Percentiles rank a stretch among this genome's conserved stretches.
phyloP scores from a whole-genome alignment of 176 grass and related monocot genomes.

The Oryza meyeriana region DNA sequence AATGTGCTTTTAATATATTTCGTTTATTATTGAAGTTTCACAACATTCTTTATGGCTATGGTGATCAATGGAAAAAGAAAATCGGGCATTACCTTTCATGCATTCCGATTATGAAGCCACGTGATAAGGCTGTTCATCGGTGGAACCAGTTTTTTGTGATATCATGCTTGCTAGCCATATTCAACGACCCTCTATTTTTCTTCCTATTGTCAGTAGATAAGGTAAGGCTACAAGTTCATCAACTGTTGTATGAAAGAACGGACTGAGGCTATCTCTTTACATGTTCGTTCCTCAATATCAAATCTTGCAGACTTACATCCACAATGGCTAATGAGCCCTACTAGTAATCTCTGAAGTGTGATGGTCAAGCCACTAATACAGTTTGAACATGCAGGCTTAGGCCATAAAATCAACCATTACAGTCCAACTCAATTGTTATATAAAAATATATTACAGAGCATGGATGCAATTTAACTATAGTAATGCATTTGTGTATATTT shows the following conservation, averaged over 20 bases:
- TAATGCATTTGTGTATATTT: not conserved
- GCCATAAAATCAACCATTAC: not conserved
- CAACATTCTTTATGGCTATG: conserved; percentile 48
- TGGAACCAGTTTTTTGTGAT: conserved; percentile 90
- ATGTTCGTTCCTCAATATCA: conserved; percentile 4
- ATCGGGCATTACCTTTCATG: conserved; percentile 31
- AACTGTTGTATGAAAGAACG: not conserved
- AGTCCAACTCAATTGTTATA: not conserved
- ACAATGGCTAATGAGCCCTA: not conserved
- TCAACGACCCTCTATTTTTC: conserved; percentile 84
- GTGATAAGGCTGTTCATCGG: conserved; percentile 65
- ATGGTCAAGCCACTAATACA: not conserved
- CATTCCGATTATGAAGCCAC: conserved; percentile 80
- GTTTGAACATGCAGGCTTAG: not conserved
- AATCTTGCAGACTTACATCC: not conserved
- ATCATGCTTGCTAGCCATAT: conserved; percentile 86
- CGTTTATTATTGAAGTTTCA: conserved; percentile 43
- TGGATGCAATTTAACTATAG: not conserved
- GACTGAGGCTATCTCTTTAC: not conserved
- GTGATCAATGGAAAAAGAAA: conserved; percentile 65
- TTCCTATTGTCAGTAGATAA: conserved; percentile 59
- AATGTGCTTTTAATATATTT: not conserved
- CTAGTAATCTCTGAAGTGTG: not conserved
- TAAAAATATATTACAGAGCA: not conserved
- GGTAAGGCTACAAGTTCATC: conserved; percentile 43